Evolutionary conservation across 78 protist genomes (phyloP), one percentile per base, ranked within the genome.

Genomic region (Tieghemostelium lacteum): DNA sequence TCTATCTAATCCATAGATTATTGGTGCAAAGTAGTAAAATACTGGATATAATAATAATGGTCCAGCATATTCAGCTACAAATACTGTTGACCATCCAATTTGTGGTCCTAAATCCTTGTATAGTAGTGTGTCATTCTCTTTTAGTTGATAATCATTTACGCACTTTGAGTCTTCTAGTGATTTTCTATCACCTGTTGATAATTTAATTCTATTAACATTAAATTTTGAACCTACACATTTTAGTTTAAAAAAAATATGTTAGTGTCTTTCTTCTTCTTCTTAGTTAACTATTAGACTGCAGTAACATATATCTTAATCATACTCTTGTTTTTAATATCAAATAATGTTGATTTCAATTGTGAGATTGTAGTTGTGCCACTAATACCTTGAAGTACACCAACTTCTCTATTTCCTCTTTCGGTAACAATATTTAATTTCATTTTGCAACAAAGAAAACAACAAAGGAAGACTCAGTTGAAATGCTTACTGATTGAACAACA

Each of bases 71-170:
- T 96, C 97, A n/a, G 66, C 12, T 33, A 93, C 22, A 78, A 94
- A 96, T 6, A 96, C 95, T 33, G 92, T 73, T 10, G 88, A 39
- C 80, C 85, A 94, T 63, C 93, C 77, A 37, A 96, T 72, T 54
- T 96, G 96, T 26, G 94, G 92, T n/a, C 97, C 97, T 36, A 96
- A 85, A 75, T 96, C 97, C 71, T 94, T 94, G 61, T 75, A 95
- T 69, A 26, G 16, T 20, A 95, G 29, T 0, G 86, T 65, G 50
- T 19, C 20, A 39, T 64, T 60, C 3, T 5, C 1, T 22, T 22
- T 49, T 7, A 83, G 24, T 2, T 17, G 4, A 33, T 69, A 71
- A 4, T 66, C 24, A 24, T 33, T 19, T n/a, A 83, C 24, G 33
- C 61, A 33, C 65, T 83, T 63, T 0, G 36, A 40, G 20, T 83